Base-by-base conservation (phyloP, 2,329 filamentous ascomycete species). In the Colletotrichum sp. region DNA sequence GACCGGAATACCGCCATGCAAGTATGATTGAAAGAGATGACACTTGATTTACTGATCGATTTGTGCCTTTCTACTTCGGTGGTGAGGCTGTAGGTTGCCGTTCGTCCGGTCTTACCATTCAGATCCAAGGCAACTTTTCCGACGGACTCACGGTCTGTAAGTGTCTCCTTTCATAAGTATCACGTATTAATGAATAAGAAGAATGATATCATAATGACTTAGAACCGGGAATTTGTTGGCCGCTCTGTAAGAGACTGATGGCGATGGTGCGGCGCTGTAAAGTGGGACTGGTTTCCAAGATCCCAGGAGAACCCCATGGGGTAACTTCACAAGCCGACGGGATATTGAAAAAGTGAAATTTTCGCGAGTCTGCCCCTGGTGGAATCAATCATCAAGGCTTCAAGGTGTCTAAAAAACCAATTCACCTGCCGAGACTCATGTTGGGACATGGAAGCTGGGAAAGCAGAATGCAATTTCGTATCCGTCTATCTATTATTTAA, bases 321-420 rank as follows among this genome's bases (percentile, higher is more conserved):
- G n/a, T 21, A 21, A 49, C 3, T 13, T 49, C n/a, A 21, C 10
- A 52, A 21, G 44, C 44, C n/a, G 44, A 21, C n/a, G n/a, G 44
- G 44, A 21, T 52, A 0, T 52, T 3, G 44, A 52, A 52, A 52
- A 52, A 13, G n/a, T 52, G 44, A 21, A 52, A 52, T 21, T 52
- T 21, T 52, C 3, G n/a, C n/a, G 44, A 52, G n/a, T 21, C 10
- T 52, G 3, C 34, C 34, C 34, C 34, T 36, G 34, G 6, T 21
- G 4, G 10, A 21, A 1, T 52, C 10, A 3, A 21, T 21, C 0
- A 21, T 21, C 12, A 3, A 52, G 44, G 10, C 44, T 52, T n/a
- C 44, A 5, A 1, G 5, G 4, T 44, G 18, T n/a, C 18, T 6
- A 52, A 52, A 13, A 4, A 2, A 7, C 6, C 2, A 1, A 13